Conservation (phyloP, 257 asterid genomes). For the Ballota nigra region DNA sequence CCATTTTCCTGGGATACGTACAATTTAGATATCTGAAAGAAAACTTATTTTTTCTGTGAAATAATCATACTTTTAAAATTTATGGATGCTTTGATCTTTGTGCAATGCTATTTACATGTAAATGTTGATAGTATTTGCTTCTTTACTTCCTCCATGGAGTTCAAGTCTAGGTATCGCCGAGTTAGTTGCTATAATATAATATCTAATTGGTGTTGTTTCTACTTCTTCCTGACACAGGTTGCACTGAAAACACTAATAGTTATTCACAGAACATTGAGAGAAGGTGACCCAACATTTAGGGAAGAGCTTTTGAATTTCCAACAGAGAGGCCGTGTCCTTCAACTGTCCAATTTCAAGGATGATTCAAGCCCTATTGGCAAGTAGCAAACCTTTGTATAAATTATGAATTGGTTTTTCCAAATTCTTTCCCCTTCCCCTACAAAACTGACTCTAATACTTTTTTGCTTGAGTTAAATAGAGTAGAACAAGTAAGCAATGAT, state of each 20-base stretch:
- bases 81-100: constrained; percentile 1
- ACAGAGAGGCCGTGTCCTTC: constrained; percentile 84
- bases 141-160: constrained; percentile 15
- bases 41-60: background rate
- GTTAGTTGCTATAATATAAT: background rate
- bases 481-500: constrained; percentile 9
- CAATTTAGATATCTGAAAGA: background rate
- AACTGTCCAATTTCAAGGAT: constrained; percentile 90
- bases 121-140: background rate
- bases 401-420: background rate
- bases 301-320: constrained; percentile 91
- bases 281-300: constrained; percentile 94
- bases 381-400: constrained; percentile 16
- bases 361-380: constrained; percentile 95
- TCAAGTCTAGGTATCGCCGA: constrained; percentile 17
- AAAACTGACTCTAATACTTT: background rate
- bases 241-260: constrained; percentile 87
- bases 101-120: background rate
- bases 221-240: constrained; percentile 47
- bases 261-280: constrained; percentile 87
- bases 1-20: background rate
- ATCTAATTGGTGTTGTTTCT: background rate
- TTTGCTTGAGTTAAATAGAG: constrained; percentile 8
- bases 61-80: background rate
- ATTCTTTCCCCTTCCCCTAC: background rate